Evolutionary conservation across 192 early-diverging fungal genomes (phyloP), one percentile per base, ranked within the genome.

Genomic region (Coemansia sp.): DNA sequence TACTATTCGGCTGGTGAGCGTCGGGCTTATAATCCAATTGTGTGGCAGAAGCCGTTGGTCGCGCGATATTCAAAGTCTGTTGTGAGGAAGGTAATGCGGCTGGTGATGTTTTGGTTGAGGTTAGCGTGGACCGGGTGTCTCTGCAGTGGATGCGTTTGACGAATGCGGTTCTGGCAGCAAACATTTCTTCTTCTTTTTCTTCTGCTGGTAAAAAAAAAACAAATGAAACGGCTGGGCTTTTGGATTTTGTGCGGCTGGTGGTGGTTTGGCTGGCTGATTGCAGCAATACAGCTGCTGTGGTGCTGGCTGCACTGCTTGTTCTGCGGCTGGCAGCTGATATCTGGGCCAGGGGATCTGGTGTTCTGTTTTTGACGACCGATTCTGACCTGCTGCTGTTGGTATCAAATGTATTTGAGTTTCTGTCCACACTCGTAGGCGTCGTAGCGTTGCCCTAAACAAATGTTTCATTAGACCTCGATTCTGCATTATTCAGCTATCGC

Each of bases 1-100:
- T 66, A 66, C 56, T 49, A 33, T n/a, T 54, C 40, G 33, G 42
- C 64, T 4, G 33, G 31, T 17, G 64, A 66, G 64, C 64, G 64
- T 40, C 55, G 64, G 16, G 56, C 40, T 3, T 66, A 66, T 18
- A 48, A 45, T 5, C 64, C 64, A 31, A 45, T 66, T 32, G 38
- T 30, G 1, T 58, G 56, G 64, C 17, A 48, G 5, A 66, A 66
- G 12, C 64, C 64, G 64, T 28, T 58, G 40, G 50, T 58, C 0
- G 58, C 36, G 14, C 42, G 17, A 5, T 12, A 16, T 45, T 45
- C 22, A 25, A 25, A 48, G 51, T 30, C 49, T 29, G 18, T 22
- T 54, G 0, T 2, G 4, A 22, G 20, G 22, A 0, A 5, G 5
- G 1, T 7, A 0, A 22, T n/a, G 22, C n/a, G 51, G 4, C 20